Evolutionary conservation across 2,329 filamentous ascomycete genomes (phyloP).

Genomic region (Colletotrichum falcatum): DNA sequence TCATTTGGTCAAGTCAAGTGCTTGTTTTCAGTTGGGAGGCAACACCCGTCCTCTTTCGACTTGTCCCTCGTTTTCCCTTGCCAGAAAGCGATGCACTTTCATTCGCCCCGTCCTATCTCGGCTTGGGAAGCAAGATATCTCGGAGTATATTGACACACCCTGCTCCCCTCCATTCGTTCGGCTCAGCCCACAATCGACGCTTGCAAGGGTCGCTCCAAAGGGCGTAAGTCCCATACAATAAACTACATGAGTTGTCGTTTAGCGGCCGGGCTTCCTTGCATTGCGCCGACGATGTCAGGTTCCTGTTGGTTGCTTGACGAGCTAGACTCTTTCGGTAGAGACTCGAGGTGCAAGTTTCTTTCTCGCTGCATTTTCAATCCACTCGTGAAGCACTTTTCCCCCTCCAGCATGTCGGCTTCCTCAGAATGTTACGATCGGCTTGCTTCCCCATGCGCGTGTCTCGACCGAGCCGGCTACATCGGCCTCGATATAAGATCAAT

Average conservation of each 20-base stretch:
- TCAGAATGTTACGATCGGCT: conserved; percentile 16
- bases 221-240: too few species aligned
- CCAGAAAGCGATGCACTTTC: neutral
- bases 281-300: too few species aligned
- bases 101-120: neutral
- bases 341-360: neutral
- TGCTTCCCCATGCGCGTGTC: neutral
- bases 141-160: neutral
- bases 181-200: neutral
- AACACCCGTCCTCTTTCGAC: neutral
- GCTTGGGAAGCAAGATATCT: neutral
- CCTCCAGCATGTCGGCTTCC: neutral
- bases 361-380: neutral
- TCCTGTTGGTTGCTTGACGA: neutral
- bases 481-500: neutral
- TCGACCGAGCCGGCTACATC: neutral
- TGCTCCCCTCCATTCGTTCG: neutral
- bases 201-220: neutral
- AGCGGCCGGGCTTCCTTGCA: too few species aligned
- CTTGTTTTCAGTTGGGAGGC: neutral
- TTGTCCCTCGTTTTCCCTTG: neutral
- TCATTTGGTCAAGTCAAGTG: too few species aligned
- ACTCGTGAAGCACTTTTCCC: neutral
- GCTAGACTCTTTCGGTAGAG: neutral
- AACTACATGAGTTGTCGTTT: too few species aligned